These are phyloP conservation scores for Phytophthora sojae DNA, from an alignment of 352 stramenopile genomes.

Conservation along the genomic window DNA sequence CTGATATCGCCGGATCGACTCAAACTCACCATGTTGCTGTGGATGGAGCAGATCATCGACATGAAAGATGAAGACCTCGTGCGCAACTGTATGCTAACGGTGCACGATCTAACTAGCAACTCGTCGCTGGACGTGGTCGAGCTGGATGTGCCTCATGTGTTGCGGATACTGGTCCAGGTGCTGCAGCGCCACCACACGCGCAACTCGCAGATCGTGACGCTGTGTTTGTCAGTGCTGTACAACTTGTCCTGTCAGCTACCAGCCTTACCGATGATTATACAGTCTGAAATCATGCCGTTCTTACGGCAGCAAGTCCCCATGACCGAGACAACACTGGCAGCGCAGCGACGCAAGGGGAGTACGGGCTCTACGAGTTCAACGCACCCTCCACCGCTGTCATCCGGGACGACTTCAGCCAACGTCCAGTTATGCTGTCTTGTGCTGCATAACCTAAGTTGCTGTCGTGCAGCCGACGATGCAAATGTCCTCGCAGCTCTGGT, in stretches of 20 bases:
- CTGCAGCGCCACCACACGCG: constrained; percentile 58
- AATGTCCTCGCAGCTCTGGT: constrained; percentile 60
- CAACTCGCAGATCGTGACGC: constrained; percentile 60
- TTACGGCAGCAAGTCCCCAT: constrained; percentile 53
- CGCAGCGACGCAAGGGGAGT: constrained; percentile 19
- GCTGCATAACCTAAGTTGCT: constrained; percentile 82
- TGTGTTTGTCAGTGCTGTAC: constrained; percentile 80
- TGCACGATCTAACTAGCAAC: constrained; percentile 75
- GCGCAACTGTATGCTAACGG: constrained; percentile 80
- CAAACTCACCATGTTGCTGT: constrained; percentile 69
- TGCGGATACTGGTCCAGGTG: constrained; percentile 74
- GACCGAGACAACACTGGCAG: constrained; percentile 20
- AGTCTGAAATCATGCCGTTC: constrained; percentile 65
- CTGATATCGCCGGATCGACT: constrained; percentile 71
- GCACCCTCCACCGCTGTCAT: background rate
- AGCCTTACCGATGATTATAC: constrained; percentile 56
- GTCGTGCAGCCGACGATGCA: constrained; percentile 17
- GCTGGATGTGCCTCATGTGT: constrained; percentile 68
- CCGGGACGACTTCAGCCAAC: constrained; percentile 23
- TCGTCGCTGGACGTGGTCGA: constrained; percentile 58
- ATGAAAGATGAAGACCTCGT: constrained; percentile 81
- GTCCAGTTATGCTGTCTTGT: constrained; percentile 70
- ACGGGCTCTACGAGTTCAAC: background rate
- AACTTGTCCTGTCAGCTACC: constrained; percentile 73
- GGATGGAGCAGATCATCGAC: constrained; percentile 84